Evolutionary conservation across 306 rosid species (phyloP).

Genomic region (Prosopis cineraria): DNA sequence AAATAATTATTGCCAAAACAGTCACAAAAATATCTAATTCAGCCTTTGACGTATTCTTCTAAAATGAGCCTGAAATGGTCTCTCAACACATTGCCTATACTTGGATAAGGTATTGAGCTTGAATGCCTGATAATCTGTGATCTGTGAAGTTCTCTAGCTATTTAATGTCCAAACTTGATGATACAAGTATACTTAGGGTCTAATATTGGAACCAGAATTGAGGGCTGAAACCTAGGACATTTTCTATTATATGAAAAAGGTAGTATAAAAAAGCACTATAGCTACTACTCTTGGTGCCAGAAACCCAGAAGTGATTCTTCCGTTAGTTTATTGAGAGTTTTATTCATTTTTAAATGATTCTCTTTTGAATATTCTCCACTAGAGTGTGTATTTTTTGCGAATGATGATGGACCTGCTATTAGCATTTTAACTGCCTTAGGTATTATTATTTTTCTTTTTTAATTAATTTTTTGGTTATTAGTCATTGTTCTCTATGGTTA

Average conservation of each 20-base stretch:
- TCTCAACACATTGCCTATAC: background rate
- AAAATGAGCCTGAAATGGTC: no score
- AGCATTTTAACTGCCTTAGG: background rate
- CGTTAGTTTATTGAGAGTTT: background rate
- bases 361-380: background rate
- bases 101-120: background rate
- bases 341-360: background rate
- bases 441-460: background rate
- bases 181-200: background rate
- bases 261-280: background rate
- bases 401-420: background rate
- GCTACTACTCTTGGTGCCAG: background rate
- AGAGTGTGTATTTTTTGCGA: background rate
- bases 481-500: constrained; percentile 2
- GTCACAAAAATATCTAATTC: background rate
- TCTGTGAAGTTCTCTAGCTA: background rate
- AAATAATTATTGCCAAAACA: no score
- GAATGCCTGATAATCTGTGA: no score
- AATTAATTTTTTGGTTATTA: background rate
- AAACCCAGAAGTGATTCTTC: background rate
- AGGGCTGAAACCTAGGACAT: background rate
- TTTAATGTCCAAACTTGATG: background rate
- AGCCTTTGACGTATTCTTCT: background rate
- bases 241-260: background rate
- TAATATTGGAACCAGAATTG: background rate